Base-by-base conservation (phyloP, 148 eudicot genomes). In the Rhododendron molle region DNA sequence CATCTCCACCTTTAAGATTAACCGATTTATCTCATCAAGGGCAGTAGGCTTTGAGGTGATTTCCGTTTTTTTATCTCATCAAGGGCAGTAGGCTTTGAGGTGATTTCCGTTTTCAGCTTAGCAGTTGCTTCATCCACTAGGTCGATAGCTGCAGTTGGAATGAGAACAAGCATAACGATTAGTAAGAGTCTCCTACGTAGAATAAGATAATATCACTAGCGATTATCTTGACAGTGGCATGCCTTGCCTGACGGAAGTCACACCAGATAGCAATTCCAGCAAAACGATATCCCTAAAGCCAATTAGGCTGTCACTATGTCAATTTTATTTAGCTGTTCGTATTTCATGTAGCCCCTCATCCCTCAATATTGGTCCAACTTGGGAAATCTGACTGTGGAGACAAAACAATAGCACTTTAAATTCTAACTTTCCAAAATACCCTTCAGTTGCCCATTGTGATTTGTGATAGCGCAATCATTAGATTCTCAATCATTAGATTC, bases 1-100 rank as follows among this genome's bases (percentile, higher is more conserved):
- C 99, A 96, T 96, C 92, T 96, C 99, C 84, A 93, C 85, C 87
- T 96, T 96, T 85, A 96, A 85, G 40, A 96, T 97, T 83, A 96
- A 85, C 56, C 98, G 97, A 47, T 95, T 90, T 67, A 96, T 93
- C 84, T 96, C 99, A 91, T 96, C 99, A 28, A 96, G 98, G 8
- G 95, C 94, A 16, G 96, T 96, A 76, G 99, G 99, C 85, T 94
- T 96, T 80, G 99, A 96, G 47, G 99, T 96, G 36, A 96, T 96
- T 86, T 96, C 99, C 99, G 95, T 95, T 90, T 96, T 96, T 95
- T 90, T 67, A 96, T 93, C 84, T 96, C 99, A 91, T 96, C 99
- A 28, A 96, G 98, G 8, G 95, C 94, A 16, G 96, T 96, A 76
- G 99, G 99, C 85, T 94, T 96, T 80, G 99, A 96, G 47, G 99